phyloP scores from a whole-genome alignment of 2,329 filamentous ascomycete species.

The Xylaria sp. region DNA sequence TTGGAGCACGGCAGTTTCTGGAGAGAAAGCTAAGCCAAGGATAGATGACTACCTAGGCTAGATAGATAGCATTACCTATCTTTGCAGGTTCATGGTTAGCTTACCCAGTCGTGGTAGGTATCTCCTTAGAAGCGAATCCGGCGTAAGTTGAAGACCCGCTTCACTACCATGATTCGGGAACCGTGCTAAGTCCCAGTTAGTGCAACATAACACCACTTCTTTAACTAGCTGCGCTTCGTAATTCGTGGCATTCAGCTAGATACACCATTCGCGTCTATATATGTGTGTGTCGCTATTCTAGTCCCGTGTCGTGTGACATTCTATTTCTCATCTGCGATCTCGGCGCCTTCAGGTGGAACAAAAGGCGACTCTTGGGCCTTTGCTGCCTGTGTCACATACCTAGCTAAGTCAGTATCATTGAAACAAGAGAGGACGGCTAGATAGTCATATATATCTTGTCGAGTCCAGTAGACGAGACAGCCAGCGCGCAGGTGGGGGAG shows the following conservation, averaged over 20 bases:
- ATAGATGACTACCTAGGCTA: conserved; percentile 2
- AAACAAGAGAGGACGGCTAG: neutral
- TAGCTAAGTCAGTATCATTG: conserved; percentile 42
- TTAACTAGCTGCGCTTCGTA: neutral
- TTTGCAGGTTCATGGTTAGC: neutral
- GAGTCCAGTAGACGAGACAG: neutral
- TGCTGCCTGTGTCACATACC: conserved; percentile 55
- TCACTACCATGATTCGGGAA: neutral
- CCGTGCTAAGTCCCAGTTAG: neutral
- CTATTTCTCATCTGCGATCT: conserved; percentile 39
- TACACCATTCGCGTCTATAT: neutral
- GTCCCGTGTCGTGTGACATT: conserved; percentile 1
- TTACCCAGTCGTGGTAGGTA: neutral
- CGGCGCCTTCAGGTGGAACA: conserved; percentile 41
- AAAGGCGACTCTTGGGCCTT: conserved; percentile 45
- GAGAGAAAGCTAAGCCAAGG: conserved; percentile 21
- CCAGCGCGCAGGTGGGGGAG: neutral
- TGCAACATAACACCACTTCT: neutral
- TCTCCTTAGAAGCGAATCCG: neutral
- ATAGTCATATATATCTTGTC: neutral
- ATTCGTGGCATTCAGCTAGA: neutral
- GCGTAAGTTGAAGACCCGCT: neutral
- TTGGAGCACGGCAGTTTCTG: conserved; percentile 39
- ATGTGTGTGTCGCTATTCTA: neutral
- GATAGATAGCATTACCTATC: neutral